Evolutionary conservation across 2,329 filamentous ascomycete species (phyloP), one percentile per base, ranked within the genome.

Genomic region (Cladorrhinum sp.): DNA sequence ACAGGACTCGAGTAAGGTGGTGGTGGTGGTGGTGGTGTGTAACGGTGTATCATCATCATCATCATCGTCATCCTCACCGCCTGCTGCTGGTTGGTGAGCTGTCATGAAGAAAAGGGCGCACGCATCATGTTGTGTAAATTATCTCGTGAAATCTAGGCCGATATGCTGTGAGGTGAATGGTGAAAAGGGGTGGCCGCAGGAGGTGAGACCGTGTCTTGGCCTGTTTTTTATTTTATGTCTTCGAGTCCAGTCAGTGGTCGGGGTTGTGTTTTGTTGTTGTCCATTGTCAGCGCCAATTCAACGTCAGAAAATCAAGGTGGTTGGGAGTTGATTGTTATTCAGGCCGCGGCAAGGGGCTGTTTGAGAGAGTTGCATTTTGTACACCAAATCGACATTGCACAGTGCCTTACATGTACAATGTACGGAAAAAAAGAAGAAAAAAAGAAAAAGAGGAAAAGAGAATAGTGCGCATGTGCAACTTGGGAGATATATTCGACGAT

Each of bases 131-230:
- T 39, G 65, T 67, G 65, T 59, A 59, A 63, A 60, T 36, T 12
- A n/a, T 36, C 33, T 36, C 12, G 33, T 36, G 33, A 36, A 36
- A 36, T 36, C 33, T 36, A 16, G 33, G 21, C 18, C 58, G 51
- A 59, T 58, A 33, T 33, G 59, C 58, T 54, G 33, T 28, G 57
- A 46, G 39, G 48, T 52, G 33, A 46, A 54, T 60, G 61, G 62
- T 61, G 58, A 60, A 24, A 53, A 57, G 69, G 67, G 58, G 62
- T 65, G 70, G 71, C 58, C 68, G 69, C 69, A 72, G 65, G 56
- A 59, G 61, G 33, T 57, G n/a, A 62, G 57, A 69, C 64, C 67
- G 68, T 62, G 67, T 65, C 61, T 56, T 54, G 55, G 28, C 49
- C 28, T 48, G 20, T 56, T 12, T 51, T 51, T 52, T 36, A 36